phyloP scores from a whole-genome alignment of 2,329 filamentous ascomycete genomes.

The Alternaria consortialis region DNA sequence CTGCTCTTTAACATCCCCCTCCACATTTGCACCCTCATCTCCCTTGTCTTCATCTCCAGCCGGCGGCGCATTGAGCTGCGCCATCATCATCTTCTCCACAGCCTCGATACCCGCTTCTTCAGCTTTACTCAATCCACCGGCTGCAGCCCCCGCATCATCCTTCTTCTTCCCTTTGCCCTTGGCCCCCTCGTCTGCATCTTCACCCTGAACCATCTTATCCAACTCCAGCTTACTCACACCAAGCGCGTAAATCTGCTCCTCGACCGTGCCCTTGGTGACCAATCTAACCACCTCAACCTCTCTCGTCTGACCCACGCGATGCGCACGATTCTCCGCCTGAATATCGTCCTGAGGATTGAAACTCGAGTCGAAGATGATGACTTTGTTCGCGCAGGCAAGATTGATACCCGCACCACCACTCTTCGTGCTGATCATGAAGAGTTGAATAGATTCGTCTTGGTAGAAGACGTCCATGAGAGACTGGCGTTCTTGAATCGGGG shows the following conservation, averaged over 20 bases:
- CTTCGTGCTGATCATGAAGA: slow-evolving; percentile 92
- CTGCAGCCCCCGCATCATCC: slow-evolving; percentile 5
- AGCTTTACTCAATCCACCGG: slow-evolving; percentile 47
- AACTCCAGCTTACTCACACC: slow-evolving; percentile 93
- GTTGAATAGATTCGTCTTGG: slow-evolving; percentile 76
- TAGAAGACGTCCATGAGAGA: slow-evolving; percentile 89
- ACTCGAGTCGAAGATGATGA: slow-evolving; percentile 95
- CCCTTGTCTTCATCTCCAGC: slow-evolving; percentile 10
- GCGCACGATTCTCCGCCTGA: slow-evolving; percentile 97
- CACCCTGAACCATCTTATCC: slow-evolving; percentile 75
- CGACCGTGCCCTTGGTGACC: slow-evolving; percentile 82
- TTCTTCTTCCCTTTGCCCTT: slow-evolving; percentile 28
- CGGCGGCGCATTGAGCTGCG: slow-evolving; percentile 29
- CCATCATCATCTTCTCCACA: slow-evolving; percentile 54
- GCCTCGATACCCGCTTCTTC: slow-evolving; percentile 46
- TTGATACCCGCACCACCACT: slow-evolving; percentile 98
- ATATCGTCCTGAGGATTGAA: slow-evolving; percentile 98
- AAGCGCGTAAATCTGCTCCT: slow-evolving; percentile 90
- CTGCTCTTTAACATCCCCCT: slow-evolving; percentile 51
- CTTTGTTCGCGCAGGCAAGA: slow-evolving; percentile 93
- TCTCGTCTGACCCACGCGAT: slow-evolving; percentile 89
- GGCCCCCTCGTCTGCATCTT: slow-evolving; percentile 56
- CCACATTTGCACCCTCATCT: background rate
- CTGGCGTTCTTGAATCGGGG: slow-evolving; percentile 83
- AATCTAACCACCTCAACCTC: slow-evolving; percentile 91